Base-by-base conservation (phyloP, 768 basidiomycete genomes). In the Kwoniella sp. region DNA sequence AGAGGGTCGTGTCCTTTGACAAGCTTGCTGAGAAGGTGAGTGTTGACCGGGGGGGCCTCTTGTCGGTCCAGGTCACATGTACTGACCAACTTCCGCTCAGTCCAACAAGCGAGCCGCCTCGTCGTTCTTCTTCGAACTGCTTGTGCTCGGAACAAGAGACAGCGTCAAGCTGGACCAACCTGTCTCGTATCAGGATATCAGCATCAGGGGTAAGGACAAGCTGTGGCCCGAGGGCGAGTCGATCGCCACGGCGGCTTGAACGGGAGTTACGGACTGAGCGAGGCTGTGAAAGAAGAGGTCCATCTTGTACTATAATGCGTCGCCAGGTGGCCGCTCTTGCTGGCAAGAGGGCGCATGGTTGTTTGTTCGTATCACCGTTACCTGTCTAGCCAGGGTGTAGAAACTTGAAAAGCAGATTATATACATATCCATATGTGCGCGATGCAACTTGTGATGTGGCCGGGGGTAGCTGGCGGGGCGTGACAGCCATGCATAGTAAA, bases 121-220 rank as follows among this genome's bases (percentile, higher is more conserved):
- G 1, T 84, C 89, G 1, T 96, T 99, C 79, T 99, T 99, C 80
- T 99, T 99, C 70, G 95, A 99, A 74, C 76, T 96, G 28, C 84
- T 99, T 25, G 89, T 98, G 1, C 82, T 99, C 1, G 85, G 89
- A 9, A 96, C 93, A 3, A 84, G 88, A 28, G 92, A 96, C 72
- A 90, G 87, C 69, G 78, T 99, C 61, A 83, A 86, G 62, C 75
- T 99, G 37, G 76, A 82, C 6, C 95, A 99, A 71, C 64, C 70
- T 5, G 78, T 77, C 7, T 78, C 89, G 0, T 95, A 89, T 67
- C 86, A 84, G 56, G 89, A 93, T 73, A 95, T 98, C 51, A 81
- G 86, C 64, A 78, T 96, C 27, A 76, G 79, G 9, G 84, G 83
- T 23, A 93, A 90, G 75, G 81, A 84, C 59, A 88, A 81, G 70